Percentiles rank a stretch among this genome's conserved stretches.
These are phyloP conservation scores for Emmonsiellopsis sp. DNA, from an alignment of 2,329 filamentous ascomycete species.

Conservation along the genomic window DNA sequence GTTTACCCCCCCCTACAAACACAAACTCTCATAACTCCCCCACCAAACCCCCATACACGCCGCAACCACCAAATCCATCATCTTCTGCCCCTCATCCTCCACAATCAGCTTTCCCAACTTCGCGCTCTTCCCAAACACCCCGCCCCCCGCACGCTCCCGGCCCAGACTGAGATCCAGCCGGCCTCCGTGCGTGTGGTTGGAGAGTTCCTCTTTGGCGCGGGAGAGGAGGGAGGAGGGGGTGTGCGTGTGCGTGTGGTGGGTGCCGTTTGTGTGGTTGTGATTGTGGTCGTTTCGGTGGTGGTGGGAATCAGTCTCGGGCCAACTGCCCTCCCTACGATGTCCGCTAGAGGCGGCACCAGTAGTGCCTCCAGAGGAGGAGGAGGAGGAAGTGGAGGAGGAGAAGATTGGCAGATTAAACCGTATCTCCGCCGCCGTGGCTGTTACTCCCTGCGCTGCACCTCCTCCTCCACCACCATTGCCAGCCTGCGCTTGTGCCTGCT, in stretches of 20 bases:
- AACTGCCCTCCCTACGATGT: neutral
- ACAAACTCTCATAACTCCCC: conserved; percentile 56
- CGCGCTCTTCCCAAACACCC: conserved; percentile 72
- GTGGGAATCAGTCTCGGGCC: too few species aligned
- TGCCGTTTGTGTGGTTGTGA: conserved; percentile 1
- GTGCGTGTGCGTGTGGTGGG: neutral
- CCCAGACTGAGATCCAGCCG: conserved; percentile 60
- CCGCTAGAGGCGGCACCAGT: conserved; percentile 14
- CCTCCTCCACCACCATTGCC: too few species aligned
- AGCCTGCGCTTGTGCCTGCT: too few species aligned
- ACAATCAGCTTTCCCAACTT: conserved; percentile 93
- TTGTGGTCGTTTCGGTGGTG: too few species aligned
- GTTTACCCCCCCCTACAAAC: neutral
- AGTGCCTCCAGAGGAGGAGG: conserved; percentile 7
- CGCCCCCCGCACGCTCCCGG: conserved; percentile 75
- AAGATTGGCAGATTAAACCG: conserved; percentile 74
- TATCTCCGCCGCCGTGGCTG: conserved; percentile 64
- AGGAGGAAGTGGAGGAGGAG: conserved; percentile 13
- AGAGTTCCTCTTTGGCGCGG: conserved; percentile 7
- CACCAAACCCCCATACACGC: conserved; percentile 92
- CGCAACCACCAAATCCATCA: conserved; percentile 86
- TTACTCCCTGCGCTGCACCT: conserved; percentile 13
- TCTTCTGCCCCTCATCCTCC: conserved; percentile 81
- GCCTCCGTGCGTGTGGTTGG: conserved; percentile 12
- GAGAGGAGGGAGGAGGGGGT: conserved; percentile 11